These are phyloP conservation scores for Fusarium humuli DNA, from an alignment of 2,329 filamentous ascomycete genomes.

Conservation along the genomic window DNA sequence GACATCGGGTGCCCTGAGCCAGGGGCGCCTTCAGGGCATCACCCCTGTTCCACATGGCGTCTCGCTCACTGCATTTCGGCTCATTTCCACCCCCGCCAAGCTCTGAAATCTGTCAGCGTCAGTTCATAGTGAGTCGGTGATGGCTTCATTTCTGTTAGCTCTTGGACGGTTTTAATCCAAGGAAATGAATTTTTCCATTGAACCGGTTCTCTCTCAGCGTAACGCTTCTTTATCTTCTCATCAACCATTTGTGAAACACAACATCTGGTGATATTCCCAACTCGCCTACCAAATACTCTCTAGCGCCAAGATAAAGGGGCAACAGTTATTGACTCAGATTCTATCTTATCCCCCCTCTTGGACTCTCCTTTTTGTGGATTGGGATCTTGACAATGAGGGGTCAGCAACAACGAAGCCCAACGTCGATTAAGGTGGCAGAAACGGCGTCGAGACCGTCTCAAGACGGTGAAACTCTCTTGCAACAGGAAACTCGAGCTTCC, in stretches of 20 bases:
- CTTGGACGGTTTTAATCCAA: slow-evolving; percentile 38
- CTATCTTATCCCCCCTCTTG: neutral
- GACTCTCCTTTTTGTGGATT: slow-evolving; percentile 2
- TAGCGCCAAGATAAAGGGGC: slow-evolving; percentile 17
- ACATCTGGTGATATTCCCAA: slow-evolving; percentile 5
- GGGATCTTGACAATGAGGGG: neutral
- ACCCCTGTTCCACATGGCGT: slow-evolving; percentile 39
- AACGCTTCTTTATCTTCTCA: neutral
- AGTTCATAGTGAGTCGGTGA: slow-evolving; percentile 44
- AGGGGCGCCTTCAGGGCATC: slow-evolving; percentile 28
- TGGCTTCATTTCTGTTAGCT: slow-evolving; percentile 42
- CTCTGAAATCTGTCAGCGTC: slow-evolving; percentile 15
- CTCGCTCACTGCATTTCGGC: slow-evolving; percentile 23
- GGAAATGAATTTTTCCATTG: slow-evolving; percentile 12
- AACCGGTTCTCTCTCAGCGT: neutral
- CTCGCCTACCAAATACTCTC: slow-evolving; percentile 2
- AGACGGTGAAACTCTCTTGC: slow-evolving; percentile 42
- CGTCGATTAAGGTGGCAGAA: slow-evolving; percentile 13
- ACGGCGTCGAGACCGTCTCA: slow-evolving; percentile 27
- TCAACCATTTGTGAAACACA: slow-evolving; percentile 21
- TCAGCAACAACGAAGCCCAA: slow-evolving; percentile 28
- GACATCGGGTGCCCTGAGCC: slow-evolving; percentile 32
- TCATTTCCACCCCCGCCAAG: slow-evolving; percentile 8
- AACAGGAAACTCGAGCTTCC: slow-evolving; percentile 32
- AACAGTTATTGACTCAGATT: slow-evolving; percentile 15